Evolutionary conservation across 2,329 filamentous ascomycete genomes (phyloP), one percentile per base, ranked within the genome.

Genomic region (Graphiopsis chlorocephala): DNA sequence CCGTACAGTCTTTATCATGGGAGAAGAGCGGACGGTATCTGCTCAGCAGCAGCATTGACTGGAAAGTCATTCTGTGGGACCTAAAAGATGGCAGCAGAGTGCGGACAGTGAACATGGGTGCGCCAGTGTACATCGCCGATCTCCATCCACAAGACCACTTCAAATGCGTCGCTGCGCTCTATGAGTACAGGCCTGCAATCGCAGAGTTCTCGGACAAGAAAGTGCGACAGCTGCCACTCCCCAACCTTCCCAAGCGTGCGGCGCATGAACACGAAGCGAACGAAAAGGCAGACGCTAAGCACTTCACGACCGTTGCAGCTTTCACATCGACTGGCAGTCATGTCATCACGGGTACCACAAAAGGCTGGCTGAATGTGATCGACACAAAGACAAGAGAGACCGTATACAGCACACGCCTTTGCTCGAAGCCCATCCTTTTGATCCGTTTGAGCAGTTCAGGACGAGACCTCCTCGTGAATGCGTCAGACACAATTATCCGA

Each of bases 61-160:
- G 94, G 91, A 96, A 96, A 78, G 93, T 91, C 68, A 93, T 97
- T 59, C 84, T 99, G 0, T 99, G 95, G 95, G 95, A 99, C 78
- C 82, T 99, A 65, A 85, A 90, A 74, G 84, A 90, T 77, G 86
- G 88, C 74, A 83, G 83, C 68, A 83, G 91, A 66, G 82, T 93
- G 72, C 89, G 93, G 69, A 93, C 92, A 70, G 90, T 97, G 72
- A 90, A 93, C 69, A 97, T 99, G 74, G 89, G 94, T 69, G 92
- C 93, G 3, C 93, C 94, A 0, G 91, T 97, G 35, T 99, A 97
- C 79, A 96, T 96, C 71, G 96, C 94, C 3, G 95, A 99, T 79
- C 83, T 99, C 64, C 92, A 99, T 78, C 94, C 95, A 4, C 90
- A 87, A 79, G 92, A 97, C 69, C 90, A 93, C 76, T 84, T 92